phyloP scores from a whole-genome alignment of 164 flowering plant species.

The Chimonanthus praecox region DNA sequence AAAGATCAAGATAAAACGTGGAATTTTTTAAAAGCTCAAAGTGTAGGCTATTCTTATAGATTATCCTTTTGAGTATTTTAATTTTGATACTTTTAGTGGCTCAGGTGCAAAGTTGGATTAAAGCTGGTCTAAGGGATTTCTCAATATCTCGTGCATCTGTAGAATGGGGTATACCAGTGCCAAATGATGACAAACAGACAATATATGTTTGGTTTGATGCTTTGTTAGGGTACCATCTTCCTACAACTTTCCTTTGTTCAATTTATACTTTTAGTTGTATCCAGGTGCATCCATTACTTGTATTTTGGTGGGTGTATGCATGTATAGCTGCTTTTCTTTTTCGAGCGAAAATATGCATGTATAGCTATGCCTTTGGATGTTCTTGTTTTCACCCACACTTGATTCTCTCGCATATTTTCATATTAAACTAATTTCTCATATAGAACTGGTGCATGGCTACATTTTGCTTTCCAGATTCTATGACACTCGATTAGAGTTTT shows the following conservation, averaged over 20 bases:
- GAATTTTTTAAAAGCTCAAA: neutral
- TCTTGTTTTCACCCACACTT: too few species aligned
- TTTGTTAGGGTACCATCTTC: constrained; percentile 66
- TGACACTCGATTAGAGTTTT: too few species aligned
- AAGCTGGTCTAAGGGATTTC: constrained; percentile 82
- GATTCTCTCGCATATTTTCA: too few species aligned
- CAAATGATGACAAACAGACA: constrained; percentile 79
- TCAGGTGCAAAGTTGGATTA: constrained; percentile 93
- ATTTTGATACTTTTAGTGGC: constrained; percentile 10
- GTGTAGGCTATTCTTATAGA: neutral
- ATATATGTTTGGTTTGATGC: constrained; percentile 99
- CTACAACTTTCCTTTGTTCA: constrained; percentile 2
- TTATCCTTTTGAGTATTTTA: neutral
- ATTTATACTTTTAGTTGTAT: neutral
- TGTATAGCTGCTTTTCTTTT: too few species aligned
- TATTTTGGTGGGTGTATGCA: too few species aligned
- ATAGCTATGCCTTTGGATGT: too few species aligned
- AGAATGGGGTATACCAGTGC: constrained; percentile 95
- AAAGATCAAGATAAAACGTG: too few species aligned
- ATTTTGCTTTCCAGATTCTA: too few species aligned
- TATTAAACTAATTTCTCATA: too few species aligned
- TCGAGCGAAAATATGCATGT: too few species aligned
- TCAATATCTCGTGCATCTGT: constrained; percentile 93
- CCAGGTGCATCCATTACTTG: neutral
- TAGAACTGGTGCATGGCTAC: too few species aligned